phyloP scores from a whole-genome alignment of 2,329 filamentous ascomycete genomes.

The Verticillium tricorpus region DNA sequence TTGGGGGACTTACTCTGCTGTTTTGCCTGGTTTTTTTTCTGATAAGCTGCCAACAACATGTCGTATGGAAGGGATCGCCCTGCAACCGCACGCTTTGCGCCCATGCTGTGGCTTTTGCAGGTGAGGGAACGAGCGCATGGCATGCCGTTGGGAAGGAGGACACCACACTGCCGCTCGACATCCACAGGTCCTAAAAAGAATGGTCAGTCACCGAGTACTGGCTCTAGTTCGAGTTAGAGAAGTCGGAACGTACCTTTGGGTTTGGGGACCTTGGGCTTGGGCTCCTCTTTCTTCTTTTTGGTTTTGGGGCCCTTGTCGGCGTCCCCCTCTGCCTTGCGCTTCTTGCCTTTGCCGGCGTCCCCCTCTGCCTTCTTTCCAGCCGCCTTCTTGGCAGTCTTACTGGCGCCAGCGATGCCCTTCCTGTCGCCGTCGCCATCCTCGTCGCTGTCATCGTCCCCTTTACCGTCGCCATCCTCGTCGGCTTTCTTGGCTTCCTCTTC shows the following conservation, averaged over 20 bases:
- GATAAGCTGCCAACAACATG: constrained; percentile 81
- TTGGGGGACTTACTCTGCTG: constrained; percentile 71
- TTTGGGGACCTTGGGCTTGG: constrained; percentile 77
- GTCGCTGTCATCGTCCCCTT: constrained; percentile 44
- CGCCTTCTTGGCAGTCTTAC: constrained; percentile 55
- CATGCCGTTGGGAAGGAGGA: constrained; percentile 77
- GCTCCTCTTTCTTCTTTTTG: constrained; percentile 94
- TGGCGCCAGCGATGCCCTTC: constrained; percentile 27
- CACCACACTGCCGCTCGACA: constrained; percentile 90
- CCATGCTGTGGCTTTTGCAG: constrained; percentile 95
- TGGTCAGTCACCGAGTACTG: neutral
- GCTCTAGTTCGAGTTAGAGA: neutral
- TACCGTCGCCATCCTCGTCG: constrained; percentile 43
- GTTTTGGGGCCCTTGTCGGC: constrained; percentile 79
- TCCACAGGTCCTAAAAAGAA: constrained; percentile 67
- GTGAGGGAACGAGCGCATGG: constrained; percentile 85
- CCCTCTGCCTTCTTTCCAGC: constrained; percentile 60
- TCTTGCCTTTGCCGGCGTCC: constrained; percentile 64
- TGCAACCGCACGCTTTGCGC: constrained; percentile 82
- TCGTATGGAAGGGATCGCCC: constrained; percentile 87
- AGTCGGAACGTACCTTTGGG: constrained; percentile 58
- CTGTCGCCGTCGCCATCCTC: constrained; percentile 40
- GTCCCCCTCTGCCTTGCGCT: constrained; percentile 70
- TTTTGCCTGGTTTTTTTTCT: constrained; percentile 98
- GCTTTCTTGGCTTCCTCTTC: constrained; percentile 51